Evolutionary conservation across 163 green algal genomes (phyloP).

Genomic region (Chloroidium sp.): DNA sequence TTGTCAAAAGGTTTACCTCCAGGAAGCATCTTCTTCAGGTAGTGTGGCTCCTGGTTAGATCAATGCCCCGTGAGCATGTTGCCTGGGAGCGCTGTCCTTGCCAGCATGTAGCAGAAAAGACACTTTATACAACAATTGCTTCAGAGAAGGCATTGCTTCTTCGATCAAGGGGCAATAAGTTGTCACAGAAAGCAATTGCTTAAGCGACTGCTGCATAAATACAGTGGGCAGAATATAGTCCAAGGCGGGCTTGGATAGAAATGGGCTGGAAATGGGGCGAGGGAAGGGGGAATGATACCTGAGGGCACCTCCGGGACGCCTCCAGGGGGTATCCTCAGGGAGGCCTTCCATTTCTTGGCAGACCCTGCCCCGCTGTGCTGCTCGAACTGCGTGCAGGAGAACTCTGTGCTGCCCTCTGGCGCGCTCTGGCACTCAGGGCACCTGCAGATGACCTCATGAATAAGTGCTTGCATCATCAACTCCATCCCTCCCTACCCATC

Average conservation of each 20-base stretch:
- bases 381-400: conserved; percentile 68
- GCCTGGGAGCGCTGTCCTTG: no score
- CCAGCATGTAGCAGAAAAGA: no score
- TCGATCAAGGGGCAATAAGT: neutral
- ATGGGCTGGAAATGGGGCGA: conserved; percentile 12
- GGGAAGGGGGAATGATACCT: neutral
- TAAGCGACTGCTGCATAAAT: no score
- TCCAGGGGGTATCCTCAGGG: conserved; percentile 49
- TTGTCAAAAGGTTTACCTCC: no score
- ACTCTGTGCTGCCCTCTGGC: conserved; percentile 29
- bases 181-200: neutral
- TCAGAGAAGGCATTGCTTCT: no score
- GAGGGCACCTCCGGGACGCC: conserved; percentile 27
- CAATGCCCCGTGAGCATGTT: no score
- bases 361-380: conserved; percentile 47
- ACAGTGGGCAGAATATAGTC: no score
- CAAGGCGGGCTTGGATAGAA: neutral
- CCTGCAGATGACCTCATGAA: conserved; percentile 23
- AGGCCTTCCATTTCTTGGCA: conserved; percentile 81
- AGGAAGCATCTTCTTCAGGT: no score
- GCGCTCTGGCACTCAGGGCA: conserved; percentile 37
- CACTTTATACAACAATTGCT: no score
- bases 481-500: no score
- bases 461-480: no score
- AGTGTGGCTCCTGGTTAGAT: no score